phyloP scores from a whole-genome alignment of 2,329 filamentous ascomycete species.

The Lachnellula subtilissima region DNA sequence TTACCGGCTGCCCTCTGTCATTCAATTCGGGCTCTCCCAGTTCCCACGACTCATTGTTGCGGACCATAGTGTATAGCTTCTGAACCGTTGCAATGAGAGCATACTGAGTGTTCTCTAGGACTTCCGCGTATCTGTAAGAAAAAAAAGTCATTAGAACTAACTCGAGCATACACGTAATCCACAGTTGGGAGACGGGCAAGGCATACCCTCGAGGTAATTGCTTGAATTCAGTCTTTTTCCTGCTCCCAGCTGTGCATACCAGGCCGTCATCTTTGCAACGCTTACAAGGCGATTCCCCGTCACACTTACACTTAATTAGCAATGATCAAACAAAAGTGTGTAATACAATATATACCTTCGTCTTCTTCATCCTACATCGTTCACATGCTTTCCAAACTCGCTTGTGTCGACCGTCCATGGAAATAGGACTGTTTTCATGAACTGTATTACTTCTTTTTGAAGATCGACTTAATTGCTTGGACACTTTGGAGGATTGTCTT shows the following conservation, averaged over 20 bases:
- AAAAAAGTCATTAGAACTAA: not conserved
- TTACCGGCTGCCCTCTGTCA: constrained; percentile 57
- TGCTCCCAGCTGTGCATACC: constrained; percentile 57
- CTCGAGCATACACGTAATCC: not conserved
- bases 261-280: constrained; percentile 61
- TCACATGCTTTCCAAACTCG: constrained; percentile 64
- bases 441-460: constrained; percentile 17
- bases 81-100: constrained; percentile 60
- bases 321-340: not conserved
- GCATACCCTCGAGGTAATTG: constrained; percentile 57
- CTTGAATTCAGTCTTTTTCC: constrained; percentile 67
- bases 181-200: not conserved
- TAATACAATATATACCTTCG: constrained; percentile 45
- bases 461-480: constrained; percentile 15
- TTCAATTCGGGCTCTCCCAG: constrained; percentile 61
- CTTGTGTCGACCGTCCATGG: constrained; percentile 54
- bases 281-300: constrained; percentile 62
- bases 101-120: constrained; percentile 61
- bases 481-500: constrained; percentile 20
- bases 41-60: constrained; percentile 53
- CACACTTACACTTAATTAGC: constrained; percentile 43
- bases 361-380: constrained; percentile 65
- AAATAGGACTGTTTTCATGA: constrained; percentile 35
- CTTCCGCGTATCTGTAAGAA: constrained; percentile 52
- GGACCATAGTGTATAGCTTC: constrained; percentile 61